Evolutionary conservation across 2,329 filamentous ascomycete species (phyloP), one percentile per base, ranked within the genome.

Genomic region (Talaromyces rugulosus): DNA sequence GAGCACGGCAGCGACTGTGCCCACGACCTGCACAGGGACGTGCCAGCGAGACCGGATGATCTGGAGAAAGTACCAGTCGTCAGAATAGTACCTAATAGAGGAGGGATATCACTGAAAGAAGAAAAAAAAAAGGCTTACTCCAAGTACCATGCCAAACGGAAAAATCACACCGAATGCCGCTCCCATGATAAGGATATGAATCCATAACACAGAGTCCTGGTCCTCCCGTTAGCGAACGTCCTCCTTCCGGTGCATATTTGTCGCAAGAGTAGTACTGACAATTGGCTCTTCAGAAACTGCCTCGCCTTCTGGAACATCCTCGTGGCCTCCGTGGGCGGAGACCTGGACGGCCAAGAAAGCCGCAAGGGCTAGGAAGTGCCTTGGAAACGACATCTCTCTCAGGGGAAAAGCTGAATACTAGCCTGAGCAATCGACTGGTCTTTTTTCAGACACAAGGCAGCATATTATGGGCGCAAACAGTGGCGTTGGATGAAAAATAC

Each of bases 31-130:
- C 3, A 92, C 81, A 6, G 95, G 94, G 58, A 98, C 94, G 79
- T 99, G 95, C 91, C 92, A 98, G 77, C 91, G 87, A 64, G 89
- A 96, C 65, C 91, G 92, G 66, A 90, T 87, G 63, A 99, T 93
- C 89, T 96, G 74, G 44, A 47, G 4, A 36, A 27, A 27, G 11
- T 23, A 28, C 6, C 12, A 40, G 14, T 54, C 28, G 40, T 60
- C 30, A 30, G n/a, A 40, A 33, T n/a, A 31, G 40, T n/a, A 23
- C 55, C 12, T 53, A 64, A 30, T 59, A 42, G 54, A 55, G 55
- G 60, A 62, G 47, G 14, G 34, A 56, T 58, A 27, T 31, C 28
- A 40, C 42, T 44, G 33, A 36, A 8, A 47, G 12, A 28, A 11
- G 27, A 28, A 28, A 27, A 47, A 7, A 7, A 23, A 6, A 27